phyloP scores from a whole-genome alignment of 1,139 yeast genomes.

The Hansenula sp. region DNA sequence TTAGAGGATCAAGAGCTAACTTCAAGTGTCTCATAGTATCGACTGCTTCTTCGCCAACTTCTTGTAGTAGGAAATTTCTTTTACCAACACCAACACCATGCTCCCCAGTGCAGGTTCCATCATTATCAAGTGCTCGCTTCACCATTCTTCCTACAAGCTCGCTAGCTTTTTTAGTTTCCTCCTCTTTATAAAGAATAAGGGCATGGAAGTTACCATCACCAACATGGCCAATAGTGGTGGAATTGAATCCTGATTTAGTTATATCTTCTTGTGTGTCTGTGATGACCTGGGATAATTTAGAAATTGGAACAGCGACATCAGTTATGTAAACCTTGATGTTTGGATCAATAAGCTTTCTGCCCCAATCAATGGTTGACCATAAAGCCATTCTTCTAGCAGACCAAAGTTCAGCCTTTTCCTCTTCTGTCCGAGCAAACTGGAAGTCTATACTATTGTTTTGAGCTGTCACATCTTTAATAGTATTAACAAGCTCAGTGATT shows the following conservation, averaged over 20 bases:
- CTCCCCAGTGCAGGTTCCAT: constrained; percentile 65
- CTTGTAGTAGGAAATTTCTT: constrained; percentile 42
- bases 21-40: constrained; percentile 55
- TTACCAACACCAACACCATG: constrained; percentile 67
- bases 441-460: constrained; percentile 37
- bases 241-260: constrained; percentile 41
- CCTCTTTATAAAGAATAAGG: constrained; percentile 39
- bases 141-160: constrained; percentile 33
- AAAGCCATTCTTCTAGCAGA: constrained; percentile 64
- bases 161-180: constrained; percentile 26
- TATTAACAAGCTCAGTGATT: constrained; percentile 39
- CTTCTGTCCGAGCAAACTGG: constrained; percentile 49
- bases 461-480: constrained; percentile 37
- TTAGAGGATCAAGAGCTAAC: constrained; percentile 50
- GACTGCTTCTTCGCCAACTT: constrained; percentile 50
- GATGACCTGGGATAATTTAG: constrained; percentile 43
- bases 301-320: constrained; percentile 61
- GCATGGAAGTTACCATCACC: constrained; percentile 70
- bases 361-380: constrained; percentile 65
- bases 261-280: constrained; percentile 47
- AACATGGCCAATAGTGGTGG: constrained; percentile 55
- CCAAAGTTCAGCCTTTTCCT: constrained; percentile 60
- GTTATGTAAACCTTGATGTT: constrained; percentile 61
- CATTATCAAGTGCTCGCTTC: constrained; percentile 34
- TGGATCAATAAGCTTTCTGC: constrained; percentile 35